phyloP scores from a whole-genome alignment of 345 rosid genomes.

The Eucalyptus caleyi region DNA sequence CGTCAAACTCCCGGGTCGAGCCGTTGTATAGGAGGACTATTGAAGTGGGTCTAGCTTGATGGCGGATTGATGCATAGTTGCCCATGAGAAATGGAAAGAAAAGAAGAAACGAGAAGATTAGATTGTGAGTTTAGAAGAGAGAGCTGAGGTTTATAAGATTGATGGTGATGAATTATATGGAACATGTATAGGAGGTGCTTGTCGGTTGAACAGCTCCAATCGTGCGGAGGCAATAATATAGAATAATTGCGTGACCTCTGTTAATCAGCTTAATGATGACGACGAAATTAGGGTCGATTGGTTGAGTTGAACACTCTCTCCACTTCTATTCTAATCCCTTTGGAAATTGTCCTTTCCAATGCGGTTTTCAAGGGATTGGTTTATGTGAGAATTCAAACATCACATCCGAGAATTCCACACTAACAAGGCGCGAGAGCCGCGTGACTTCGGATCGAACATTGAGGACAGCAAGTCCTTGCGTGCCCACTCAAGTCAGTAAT shows the following conservation, averaged over 20 bases:
- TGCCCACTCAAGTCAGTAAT: neutral
- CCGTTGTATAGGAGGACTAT: slow-evolving; percentile 15
- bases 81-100: slow-evolving; percentile 6
- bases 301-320: neutral
- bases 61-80: slow-evolving; percentile 5
- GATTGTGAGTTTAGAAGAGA: neutral
- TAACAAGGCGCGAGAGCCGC: neutral
- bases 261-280: neutral
- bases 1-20: slow-evolving; percentile 1
- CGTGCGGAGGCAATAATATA: neutral
- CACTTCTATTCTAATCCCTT: neutral
- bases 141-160: neutral
- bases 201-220: neutral
- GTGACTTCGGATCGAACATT: neutral
- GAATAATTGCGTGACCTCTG: neutral
- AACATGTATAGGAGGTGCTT: neutral
- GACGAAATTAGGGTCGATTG: neutral
- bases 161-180: neutral
- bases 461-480: neutral
- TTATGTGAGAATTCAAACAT: neutral
- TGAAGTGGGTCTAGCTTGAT: neutral
- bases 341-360: neutral
- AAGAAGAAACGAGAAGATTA: neutral
- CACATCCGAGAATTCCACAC: neutral
- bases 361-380: neutral